Evolutionary conservation across 1,139 yeast genomes (phyloP).

Genomic region (Oligophagozyma castellii): DNA sequence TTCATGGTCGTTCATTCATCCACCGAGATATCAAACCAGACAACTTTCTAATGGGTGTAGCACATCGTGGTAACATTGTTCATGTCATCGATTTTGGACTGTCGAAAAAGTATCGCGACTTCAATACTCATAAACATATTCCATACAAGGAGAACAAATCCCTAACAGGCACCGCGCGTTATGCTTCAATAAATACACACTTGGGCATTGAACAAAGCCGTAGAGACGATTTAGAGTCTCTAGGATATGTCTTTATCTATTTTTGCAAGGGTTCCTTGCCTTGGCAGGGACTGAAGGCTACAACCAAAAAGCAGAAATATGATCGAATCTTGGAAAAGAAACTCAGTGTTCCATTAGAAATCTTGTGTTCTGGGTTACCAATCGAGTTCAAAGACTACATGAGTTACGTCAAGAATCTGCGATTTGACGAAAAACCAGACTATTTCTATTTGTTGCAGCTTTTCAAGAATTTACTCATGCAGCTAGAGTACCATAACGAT

Average conservation of each 20-base stretch:
- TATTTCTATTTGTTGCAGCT: constrained; percentile 80
- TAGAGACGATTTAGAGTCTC: constrained; percentile 89
- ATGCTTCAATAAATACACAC: constrained; percentile 90
- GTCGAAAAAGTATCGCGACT: constrained; percentile 91
- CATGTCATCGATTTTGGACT: constrained; percentile 94
- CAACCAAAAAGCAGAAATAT: constrained; percentile 91
- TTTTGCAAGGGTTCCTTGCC: constrained; percentile 96
- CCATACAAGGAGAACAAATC: constrained; percentile 95
- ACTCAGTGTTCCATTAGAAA: constrained; percentile 83
- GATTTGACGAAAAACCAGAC: constrained; percentile 96
- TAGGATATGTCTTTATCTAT: constrained; percentile 89
- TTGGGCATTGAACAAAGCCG: constrained; percentile 94
- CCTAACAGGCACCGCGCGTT: constrained; percentile 93
- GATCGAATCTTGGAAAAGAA: constrained; percentile 95
- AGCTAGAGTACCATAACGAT: constrained; percentile 86
- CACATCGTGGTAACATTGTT: constrained; percentile 89
- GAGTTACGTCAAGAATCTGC: constrained; percentile 76
- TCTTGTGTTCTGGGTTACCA: constrained; percentile 85
- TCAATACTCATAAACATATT: constrained; percentile 85
- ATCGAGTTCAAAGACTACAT: constrained; percentile 79
- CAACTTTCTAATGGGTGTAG: constrained; percentile 63
- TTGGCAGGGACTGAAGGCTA: constrained; percentile 98
- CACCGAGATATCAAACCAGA: constrained; percentile 73
- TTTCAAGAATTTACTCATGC: constrained; percentile 78
- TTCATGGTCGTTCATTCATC: constrained; percentile 89